phyloP scores from a whole-genome alignment of 2,329 filamentous ascomycete species.

The Allantophomopsis cytisporea region DNA sequence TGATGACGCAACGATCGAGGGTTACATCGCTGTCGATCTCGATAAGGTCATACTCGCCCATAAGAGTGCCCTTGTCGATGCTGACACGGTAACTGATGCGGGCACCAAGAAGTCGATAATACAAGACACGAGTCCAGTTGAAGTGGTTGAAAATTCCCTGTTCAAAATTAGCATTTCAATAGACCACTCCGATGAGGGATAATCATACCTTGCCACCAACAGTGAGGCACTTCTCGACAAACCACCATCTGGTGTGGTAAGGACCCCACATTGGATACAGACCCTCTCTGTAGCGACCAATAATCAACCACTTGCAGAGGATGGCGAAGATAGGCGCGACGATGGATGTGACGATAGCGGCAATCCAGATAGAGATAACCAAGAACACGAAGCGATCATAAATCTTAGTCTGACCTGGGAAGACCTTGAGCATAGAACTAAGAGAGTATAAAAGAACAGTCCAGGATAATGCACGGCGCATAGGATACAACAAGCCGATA shows the following conservation, averaged over 20 bases:
- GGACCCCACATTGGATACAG: constrained; percentile 44
- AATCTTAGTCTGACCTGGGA: constrained; percentile 24
- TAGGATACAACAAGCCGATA: constrained; percentile 32
- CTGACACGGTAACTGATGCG: constrained; percentile 36
- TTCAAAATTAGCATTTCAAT: not conserved
- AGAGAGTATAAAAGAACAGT: constrained; percentile 35
- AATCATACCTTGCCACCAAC: constrained; percentile 25
- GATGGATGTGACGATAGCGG: constrained; percentile 23
- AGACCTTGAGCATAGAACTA: constrained; percentile 22
- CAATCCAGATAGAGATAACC: constrained; percentile 27
- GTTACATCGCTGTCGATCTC: constrained; percentile 34
- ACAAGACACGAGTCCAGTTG: constrained; percentile 25
- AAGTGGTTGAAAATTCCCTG: constrained; percentile 27
- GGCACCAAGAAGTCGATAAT: constrained; percentile 36
- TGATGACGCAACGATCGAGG: constrained; percentile 31
- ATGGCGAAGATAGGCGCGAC: constrained; percentile 33
- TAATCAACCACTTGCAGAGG: constrained; percentile 36
- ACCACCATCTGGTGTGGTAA: constrained; percentile 46
- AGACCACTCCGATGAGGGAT: not conserved
- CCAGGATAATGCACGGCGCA: constrained; percentile 36
- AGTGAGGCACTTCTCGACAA: constrained; percentile 36
- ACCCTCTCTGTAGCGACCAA: constrained; percentile 36
- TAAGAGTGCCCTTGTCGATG: constrained; percentile 24
- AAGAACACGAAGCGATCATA: constrained; percentile 34
- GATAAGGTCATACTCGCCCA: constrained; percentile 44